Evolutionary conservation across 495 filamentous ascomycete genomes (phyloP).

Genomic region (Penicillium pancosmium): DNA sequence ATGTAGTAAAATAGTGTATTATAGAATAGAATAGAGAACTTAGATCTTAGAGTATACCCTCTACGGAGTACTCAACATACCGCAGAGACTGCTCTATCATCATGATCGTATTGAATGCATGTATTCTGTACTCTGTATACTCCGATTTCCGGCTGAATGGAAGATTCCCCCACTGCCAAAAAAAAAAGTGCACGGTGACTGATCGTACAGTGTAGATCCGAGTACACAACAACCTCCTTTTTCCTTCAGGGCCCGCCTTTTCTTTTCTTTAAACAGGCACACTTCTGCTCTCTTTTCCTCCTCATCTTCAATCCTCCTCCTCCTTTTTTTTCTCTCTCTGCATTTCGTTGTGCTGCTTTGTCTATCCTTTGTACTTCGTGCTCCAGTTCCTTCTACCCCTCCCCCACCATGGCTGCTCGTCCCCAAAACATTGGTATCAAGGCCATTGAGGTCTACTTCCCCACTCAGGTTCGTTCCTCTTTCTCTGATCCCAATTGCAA

Average conservation of each 20-base stretch:
- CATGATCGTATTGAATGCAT: no score
- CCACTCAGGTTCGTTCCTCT: conserved; percentile 71
- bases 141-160: conserved; percentile 21
- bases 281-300: conserved; percentile 1
- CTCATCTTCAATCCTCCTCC: conserved; percentile 1
- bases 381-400: conserved; percentile 14
- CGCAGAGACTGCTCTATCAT: no score
- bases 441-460: conserved; percentile 99
- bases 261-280: conserved; percentile 1
- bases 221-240: conserved; percentile 33
- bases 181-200: conserved; percentile 29
- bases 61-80: no score
- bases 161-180: conserved; percentile 14
- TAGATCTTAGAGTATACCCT: no score
- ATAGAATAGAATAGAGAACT: no score
- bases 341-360: background rate
- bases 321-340: background rate
- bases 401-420: conserved; percentile 76
- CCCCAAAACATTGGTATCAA: conserved; percentile 99
- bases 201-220: conserved; percentile 40
- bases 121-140: background rate
- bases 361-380: background rate
- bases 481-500: background rate
- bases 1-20: no score
- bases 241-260: conserved; percentile 13